A percentile compares a stretch with the other conserved stretches of the same genome.
These are phyloP conservation scores for Cercospora sojina DNA, from an alignment of 2,329 filamentous ascomycete species.

Conservation along the genomic window DNA sequence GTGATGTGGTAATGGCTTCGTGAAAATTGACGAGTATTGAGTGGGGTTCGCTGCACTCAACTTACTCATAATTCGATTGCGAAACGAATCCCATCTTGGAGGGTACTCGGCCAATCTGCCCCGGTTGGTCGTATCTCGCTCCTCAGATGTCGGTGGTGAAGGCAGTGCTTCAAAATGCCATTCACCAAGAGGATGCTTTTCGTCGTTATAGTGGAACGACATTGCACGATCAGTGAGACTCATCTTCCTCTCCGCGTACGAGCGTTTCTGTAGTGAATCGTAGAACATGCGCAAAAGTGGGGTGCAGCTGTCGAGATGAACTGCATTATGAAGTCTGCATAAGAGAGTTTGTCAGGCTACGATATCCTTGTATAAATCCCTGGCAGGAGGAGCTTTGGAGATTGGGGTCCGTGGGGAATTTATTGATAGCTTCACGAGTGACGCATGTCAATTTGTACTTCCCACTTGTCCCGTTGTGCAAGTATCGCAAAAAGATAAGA, in stretches of 20 bases:
- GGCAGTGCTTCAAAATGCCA: neutral
- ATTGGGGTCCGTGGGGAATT: neutral
- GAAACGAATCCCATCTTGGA: slow-evolving; percentile 13
- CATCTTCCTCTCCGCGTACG: neutral
- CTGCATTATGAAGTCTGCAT: slow-evolving; percentile 2
- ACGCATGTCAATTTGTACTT: neutral
- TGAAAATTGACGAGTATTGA: neutral
- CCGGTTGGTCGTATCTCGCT: neutral
- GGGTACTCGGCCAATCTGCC: slow-evolving; percentile 2
- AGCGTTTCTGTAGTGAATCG: neutral
- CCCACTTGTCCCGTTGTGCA: neutral
- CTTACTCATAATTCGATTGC: slow-evolving; percentile 10
- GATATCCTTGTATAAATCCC: slow-evolving; percentile 4
- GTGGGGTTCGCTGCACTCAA: neutral
- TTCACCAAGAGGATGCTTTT: neutral
- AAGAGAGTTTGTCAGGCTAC: neutral
- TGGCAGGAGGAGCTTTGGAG: slow-evolving; percentile 6
- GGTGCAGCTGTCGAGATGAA: slow-evolving; percentile 1
- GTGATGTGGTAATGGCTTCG: neutral
- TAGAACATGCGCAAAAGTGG: neutral
- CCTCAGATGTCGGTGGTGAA: neutral
- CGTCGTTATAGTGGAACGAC: slow-evolving; percentile 3
- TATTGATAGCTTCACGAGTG: neutral
- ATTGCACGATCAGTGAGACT: neutral
- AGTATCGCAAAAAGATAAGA: neutral